Conservation (phyloP, 2,329 filamentous ascomycete species). For the Sarocladium brachiariae region DNA sequence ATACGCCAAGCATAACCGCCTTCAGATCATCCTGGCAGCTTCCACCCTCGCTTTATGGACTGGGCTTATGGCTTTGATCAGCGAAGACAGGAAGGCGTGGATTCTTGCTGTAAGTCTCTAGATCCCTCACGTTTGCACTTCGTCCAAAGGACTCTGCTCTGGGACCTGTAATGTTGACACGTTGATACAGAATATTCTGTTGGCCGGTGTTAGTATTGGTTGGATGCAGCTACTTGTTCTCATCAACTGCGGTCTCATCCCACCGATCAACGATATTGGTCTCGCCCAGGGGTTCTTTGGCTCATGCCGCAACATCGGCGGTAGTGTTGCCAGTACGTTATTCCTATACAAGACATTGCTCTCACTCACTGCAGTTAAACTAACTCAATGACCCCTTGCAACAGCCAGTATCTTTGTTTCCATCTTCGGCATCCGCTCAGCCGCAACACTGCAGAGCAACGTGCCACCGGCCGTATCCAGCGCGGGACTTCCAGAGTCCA, state of each 20-base stretch:
- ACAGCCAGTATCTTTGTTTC: background rate
- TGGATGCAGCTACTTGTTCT: background rate
- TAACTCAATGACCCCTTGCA: background rate
- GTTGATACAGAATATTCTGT: background rate
- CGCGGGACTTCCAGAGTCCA: background rate
- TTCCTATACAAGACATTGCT: background rate
- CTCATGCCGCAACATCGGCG: background rate
- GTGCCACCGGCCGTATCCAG: background rate
- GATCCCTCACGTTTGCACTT: background rate
- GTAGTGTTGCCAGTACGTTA: background rate
- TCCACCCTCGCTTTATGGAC: background rate
- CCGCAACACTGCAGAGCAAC: background rate
- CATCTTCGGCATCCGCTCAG: background rate
- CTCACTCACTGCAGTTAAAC: background rate
- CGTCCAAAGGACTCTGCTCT: too few species aligned
- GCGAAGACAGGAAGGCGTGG: background rate
- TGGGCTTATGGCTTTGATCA: background rate
- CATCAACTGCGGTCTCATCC: background rate
- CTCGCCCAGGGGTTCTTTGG: background rate
- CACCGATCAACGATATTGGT: background rate
- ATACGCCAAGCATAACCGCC: background rate
- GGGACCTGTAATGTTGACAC: background rate
- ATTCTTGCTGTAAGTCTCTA: background rate
- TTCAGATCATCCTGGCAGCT: background rate
- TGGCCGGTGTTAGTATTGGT: background rate